Base-by-base conservation (phyloP, 371 early-diverging fungal genomes). In the Cladochytrium tenue region DNA sequence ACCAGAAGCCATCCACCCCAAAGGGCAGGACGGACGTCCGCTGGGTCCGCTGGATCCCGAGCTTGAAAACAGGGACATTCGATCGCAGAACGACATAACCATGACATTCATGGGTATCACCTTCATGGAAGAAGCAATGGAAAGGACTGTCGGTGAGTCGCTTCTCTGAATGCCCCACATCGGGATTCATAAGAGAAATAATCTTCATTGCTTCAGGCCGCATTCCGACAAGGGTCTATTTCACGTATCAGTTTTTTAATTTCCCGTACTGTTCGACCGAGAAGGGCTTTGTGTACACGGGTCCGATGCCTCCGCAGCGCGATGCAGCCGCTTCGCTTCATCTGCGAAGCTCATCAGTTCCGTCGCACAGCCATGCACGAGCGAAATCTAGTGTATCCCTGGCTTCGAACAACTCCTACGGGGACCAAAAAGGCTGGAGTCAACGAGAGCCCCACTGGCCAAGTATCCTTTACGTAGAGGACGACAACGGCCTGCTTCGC, bases 231-330 rank as follows among this genome's bases (percentile, higher is more conserved):
- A 62, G 53, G 33, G 72, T 76, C 2, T 66, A 61, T 34, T 76
- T 78, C 55, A 76, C 72, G 32, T 78, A 67, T 56, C 76, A 75
- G 55, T 78, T 78, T 63, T 78, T 69, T 67, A 78, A 58, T 30
- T 78, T 76, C 53, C 72, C 78, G 13, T 65, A 71, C 55, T 56
- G 63, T 26, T 61, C 73, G 4, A 69, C 75, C 15, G 71, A 73
- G 20, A 20, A 69, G 1, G 32, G 71, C 33, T 55, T 27, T 33
- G 63, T 80, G 32, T 75, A 77, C 64, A 72, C 68, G 10, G 76
- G 77, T 0, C 66, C 65, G 2, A 51, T 79, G 25, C 76, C 79
- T 1, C 58, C 61, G 20, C 53, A 60, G 34, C 35, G 56, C 51
- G 31, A 58, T 35, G 55, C 51, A 20, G 26, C 30, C 25, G 26